Percentiles rank a stretch among this genome's conserved stretches.
phyloP scores from a whole-genome alignment of 129 eudicot genomes.

The Erigeron canadensis region DNA sequence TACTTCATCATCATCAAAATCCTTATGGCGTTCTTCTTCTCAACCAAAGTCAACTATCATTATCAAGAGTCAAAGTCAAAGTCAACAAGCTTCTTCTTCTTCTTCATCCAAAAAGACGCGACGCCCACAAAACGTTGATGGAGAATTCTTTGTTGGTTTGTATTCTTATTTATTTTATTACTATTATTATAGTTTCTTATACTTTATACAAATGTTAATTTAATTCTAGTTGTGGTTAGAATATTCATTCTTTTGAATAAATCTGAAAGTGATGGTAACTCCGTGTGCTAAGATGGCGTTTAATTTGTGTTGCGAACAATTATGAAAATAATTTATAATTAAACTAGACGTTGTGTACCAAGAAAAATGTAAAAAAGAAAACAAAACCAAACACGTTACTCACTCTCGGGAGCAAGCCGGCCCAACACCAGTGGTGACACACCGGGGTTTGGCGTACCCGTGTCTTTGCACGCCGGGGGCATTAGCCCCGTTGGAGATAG shows the following conservation, averaged over 20 bases:
- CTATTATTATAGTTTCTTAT: not conserved
- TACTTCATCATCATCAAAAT: not conserved
- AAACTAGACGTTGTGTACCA: too few species aligned
- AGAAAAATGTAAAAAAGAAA: too few species aligned
- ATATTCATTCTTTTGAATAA: too few species aligned
- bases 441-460: too few species aligned
- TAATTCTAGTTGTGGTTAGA: too few species aligned
- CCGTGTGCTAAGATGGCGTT: too few species aligned
- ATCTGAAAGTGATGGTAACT: too few species aligned
- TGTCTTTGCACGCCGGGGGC: not conserved
- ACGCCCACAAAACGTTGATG: constrained; percentile 50
- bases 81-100: constrained; percentile 7
- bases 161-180: not conserved
- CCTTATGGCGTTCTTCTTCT: constrained; percentile 20
- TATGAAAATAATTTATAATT: too few species aligned
- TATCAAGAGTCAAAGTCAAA: constrained; percentile 22
- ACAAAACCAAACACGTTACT: too few species aligned
- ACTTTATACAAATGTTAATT: not conserved
- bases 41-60: constrained; percentile 7
- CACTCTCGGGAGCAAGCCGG: not conserved
- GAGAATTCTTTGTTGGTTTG: constrained; percentile 62
- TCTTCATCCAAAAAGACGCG: constrained; percentile 32
- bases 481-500: too few species aligned
- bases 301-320: too few species aligned
- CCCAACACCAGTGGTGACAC: too few species aligned